Evolutionary conservation across 129 eudicot genomes (phyloP), one percentile per base, ranked within the genome.

Genomic region (Rutidosis leptorrhynchoides): DNA sequence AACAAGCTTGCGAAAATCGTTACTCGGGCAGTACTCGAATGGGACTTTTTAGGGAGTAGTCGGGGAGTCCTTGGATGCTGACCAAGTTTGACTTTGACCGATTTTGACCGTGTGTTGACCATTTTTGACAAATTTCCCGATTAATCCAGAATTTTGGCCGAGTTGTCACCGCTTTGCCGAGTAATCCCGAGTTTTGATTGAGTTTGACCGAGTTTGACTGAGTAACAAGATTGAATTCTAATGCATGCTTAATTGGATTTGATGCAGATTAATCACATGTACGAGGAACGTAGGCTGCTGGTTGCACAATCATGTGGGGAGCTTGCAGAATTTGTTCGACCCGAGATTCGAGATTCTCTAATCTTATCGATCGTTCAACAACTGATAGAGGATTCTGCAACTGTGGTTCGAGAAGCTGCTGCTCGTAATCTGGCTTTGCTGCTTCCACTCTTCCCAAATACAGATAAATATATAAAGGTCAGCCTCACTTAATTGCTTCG

Each of bases 221-320:
- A 55, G 17, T n/a, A 15, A 23, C 0, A 16, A 33, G 7, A 40
- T 76, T n/a, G 43, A 3, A 7, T 62, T 64, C 20, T 25, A 20
- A 15, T 62, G 30, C 63, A 60, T 71, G 27, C 52, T 43, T 46
- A 28, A n/a, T 66, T 23, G 14, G 32, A 57, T 80, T 23, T 14
- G 32, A 57, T 80, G 80, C 78, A 93, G 98, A 93, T 93, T 27
- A 93, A 83, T 80, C 95, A 93, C 84, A 88, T 70, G 89, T 88
- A 93, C 8, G 98, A 88, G 87, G 98, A 93, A 64, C 89, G 98
- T 17, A 80, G 98, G 86, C 75, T 93, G 83, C 95, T 93, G 71
- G 98, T 93, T 76, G 98, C 98, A 72, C 96, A 93, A 86, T 93
- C 98, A 66, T 93, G 98, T 46, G 98, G 98, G 59, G 95, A 93